Evolutionary conservation across 352 stramenopile species (phyloP), one percentile per base, ranked within the genome.

Genomic region (Phytopythium montanum): DNA sequence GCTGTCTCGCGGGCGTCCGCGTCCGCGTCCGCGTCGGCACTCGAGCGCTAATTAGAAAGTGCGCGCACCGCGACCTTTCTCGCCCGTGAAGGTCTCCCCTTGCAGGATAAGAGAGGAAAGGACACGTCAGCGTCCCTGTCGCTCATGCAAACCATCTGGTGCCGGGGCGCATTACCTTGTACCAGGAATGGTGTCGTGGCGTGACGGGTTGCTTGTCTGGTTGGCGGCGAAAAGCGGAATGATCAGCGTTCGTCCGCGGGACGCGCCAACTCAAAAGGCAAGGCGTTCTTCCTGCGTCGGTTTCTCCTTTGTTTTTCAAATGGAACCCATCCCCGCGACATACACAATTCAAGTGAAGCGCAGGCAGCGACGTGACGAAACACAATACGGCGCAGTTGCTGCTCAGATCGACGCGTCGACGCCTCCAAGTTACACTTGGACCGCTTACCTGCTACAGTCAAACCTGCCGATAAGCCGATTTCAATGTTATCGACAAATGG

Each of bases 151-250:
- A 21, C 38, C 38, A 44, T 18, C 38, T 44, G 38, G 36, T 44
- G n/a, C n/a, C n/a, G n/a, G n/a, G n/a, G n/a, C n/a, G n/a, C n/a
- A n/a, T n/a, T n/a, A n/a, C n/a, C n/a, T 36, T 36, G 31, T 36
- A 21, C 16, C 36, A 38, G 8, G 10, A 39, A 39, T 9, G 18
- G n/a, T 21, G 38, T 21, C 14, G 9, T 4, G 3, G 6, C 3
- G 38, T 44, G 16, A 1, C 14, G 38, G 36, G 36, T 16, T 5
- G 36, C 36, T 42, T 18, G 36, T 44, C 38, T 44, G 38, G 38
- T 18, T 23, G 41, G 19, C 41, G 41, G 19, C 41, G 41, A 48
- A 48, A 48, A 48, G 41, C 41, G n/a, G 41, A 48, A 28, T 48
- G 41, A n/a, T 18, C 38, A 21, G 16, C 8, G 38, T 44, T 21